phyloP scores from a whole-genome alignment of 257 asterid species.

The Lycium ferocissimum region DNA sequence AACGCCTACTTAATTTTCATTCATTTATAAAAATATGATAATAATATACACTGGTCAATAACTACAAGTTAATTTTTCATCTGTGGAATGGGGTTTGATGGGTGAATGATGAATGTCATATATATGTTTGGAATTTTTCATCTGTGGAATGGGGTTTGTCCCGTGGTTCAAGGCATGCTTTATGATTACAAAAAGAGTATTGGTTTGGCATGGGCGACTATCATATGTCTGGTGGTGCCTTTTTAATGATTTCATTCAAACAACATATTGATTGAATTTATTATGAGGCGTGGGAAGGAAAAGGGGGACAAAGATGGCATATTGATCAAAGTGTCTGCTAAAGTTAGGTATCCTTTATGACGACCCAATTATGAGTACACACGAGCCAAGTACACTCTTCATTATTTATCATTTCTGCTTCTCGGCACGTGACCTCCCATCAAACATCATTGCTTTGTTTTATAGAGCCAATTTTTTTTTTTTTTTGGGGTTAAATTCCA shows the following conservation, averaged over 20 bases:
- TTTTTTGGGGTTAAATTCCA: too few relatives aligned
- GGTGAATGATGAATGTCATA: not conserved
- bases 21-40: too few relatives aligned
- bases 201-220: not conserved
- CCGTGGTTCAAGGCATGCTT: not conserved
- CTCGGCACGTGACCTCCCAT: slow-evolving; percentile 33
- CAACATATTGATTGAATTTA: slow-evolving; percentile 25
- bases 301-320: slow-evolving; percentile 39
- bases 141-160: not conserved
- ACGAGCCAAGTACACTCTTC: slow-evolving; percentile 63
- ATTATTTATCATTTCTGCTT: slow-evolving; percentile 41
- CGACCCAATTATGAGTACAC: slow-evolving; percentile 73
- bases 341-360: slow-evolving; percentile 58
- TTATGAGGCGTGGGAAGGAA: slow-evolving; percentile 34
- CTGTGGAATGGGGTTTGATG: not conserved
- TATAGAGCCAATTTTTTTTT: too few relatives aligned
- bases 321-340: slow-evolving; percentile 59
- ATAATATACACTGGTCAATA: too few relatives aligned
- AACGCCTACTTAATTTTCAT: too few relatives aligned
- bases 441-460: not conserved
- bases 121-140: not conserved
- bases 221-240: slow-evolving; percentile 26
- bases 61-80: too few relatives aligned
- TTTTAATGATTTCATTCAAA: slow-evolving; percentile 50
- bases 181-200: too few relatives aligned